Percentiles rank a stretch among this genome's conserved stretches.
Evolutionary conservation across 2,329 filamentous ascomycete genomes (phyloP).

Genomic region (Zalaria sp.): DNA sequence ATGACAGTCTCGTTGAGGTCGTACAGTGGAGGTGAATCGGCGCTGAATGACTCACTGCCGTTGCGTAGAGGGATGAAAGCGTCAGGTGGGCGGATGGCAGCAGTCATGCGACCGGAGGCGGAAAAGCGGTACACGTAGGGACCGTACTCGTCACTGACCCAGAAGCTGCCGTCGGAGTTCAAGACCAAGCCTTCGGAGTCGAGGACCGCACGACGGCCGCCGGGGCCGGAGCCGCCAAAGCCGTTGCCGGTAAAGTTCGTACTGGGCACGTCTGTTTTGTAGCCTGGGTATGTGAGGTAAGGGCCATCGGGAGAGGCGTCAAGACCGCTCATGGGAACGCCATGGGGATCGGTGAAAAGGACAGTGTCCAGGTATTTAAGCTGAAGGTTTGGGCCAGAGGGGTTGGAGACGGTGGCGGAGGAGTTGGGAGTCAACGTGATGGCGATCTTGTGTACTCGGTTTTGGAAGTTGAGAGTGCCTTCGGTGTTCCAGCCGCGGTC

Average conservation of each 20-base stretch:
- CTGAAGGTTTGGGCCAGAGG: constrained; percentile 45
- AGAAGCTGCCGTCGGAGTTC: constrained; percentile 46
- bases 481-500: constrained; percentile 64
- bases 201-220: constrained; percentile 44
- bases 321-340: constrained; percentile 47
- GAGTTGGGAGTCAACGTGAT: constrained; percentile 42
- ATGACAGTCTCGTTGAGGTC: constrained; percentile 31
- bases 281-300: constrained; percentile 40
- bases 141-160: constrained; percentile 55
- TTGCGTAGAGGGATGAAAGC: constrained; percentile 53
- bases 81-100: constrained; percentile 49
- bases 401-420: constrained; percentile 36
- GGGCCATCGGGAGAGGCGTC: constrained; percentile 42
- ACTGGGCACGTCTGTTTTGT: constrained; percentile 43
- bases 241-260: constrained; percentile 53
- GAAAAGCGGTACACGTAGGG: constrained; percentile 57
- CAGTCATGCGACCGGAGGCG: constrained; percentile 41
- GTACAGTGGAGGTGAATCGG: constrained; percentile 44
- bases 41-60: constrained; percentile 44
- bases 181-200: constrained; percentile 56
- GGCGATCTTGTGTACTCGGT: constrained; percentile 53
- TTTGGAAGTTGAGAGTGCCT: constrained; percentile 54
- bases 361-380: constrained; percentile 52
- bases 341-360: constrained; percentile 48
- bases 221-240: constrained; percentile 46